These are phyloP conservation scores for Phytophthora rubi DNA, from an alignment of 352 stramenopile species.

Conservation along the genomic window DNA sequence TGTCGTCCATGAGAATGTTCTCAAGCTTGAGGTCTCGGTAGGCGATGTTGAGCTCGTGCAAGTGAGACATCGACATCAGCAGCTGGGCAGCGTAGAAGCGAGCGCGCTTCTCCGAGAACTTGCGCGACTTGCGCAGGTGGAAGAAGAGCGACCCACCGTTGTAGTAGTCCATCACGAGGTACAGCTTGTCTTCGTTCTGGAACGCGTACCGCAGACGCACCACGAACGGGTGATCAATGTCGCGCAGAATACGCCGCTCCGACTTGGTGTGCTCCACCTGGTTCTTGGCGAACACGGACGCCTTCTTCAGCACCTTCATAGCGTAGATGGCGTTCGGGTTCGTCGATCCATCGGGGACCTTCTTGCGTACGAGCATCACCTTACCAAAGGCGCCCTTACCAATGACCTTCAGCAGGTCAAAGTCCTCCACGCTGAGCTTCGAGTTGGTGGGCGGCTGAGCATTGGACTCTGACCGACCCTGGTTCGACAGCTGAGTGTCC, in stretches of 20 bases:
- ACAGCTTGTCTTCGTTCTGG: slow-evolving; percentile 93
- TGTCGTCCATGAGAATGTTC: slow-evolving; percentile 95
- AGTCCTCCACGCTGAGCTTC: slow-evolving; percentile 92
- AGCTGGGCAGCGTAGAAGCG: slow-evolving; percentile 93
- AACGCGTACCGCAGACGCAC: slow-evolving; percentile 94
- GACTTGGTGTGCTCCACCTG: slow-evolving; percentile 94
- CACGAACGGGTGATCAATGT: slow-evolving; percentile 94
- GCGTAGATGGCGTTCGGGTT: slow-evolving; percentile 90
- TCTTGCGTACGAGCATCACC: slow-evolving; percentile 95
- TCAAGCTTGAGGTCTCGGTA: slow-evolving; percentile 96
- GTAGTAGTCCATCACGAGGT: slow-evolving; percentile 95
- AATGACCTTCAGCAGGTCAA: slow-evolving; percentile 96
- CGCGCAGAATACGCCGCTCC: slow-evolving; percentile 89
- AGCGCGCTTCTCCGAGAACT: slow-evolving; percentile 89
- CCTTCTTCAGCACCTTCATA: slow-evolving; percentile 95
- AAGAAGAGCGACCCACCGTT: slow-evolving; percentile 93
- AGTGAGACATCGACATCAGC: slow-evolving; percentile 91
- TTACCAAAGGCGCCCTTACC: slow-evolving; percentile 97
- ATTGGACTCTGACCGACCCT: slow-evolving; percentile 60
- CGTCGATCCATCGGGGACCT: slow-evolving; percentile 68
- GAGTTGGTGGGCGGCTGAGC: slow-evolving; percentile 41
- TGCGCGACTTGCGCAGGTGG: slow-evolving; percentile 90
- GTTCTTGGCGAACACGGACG: slow-evolving; percentile 91
- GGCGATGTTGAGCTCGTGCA: slow-evolving; percentile 94
- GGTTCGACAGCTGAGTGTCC: slow-evolving; percentile 82